phyloP scores from a whole-genome alignment of 768 basidiomycete species.

The Trametes punicea region DNA sequence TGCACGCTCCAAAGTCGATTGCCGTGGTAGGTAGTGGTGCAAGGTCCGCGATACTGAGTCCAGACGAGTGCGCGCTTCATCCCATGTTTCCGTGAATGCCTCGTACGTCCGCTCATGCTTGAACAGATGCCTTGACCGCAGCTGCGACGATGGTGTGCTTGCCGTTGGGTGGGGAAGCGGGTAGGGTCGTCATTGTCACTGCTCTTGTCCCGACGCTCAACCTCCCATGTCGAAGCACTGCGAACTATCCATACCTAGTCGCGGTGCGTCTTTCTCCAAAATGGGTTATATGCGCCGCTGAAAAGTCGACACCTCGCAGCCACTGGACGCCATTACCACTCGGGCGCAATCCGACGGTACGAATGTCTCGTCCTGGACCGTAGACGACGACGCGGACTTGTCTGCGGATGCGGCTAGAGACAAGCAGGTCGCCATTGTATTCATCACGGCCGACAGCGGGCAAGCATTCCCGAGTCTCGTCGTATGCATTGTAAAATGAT shows the following conservation, averaged over 20 bases:
- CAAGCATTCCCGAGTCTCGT: neutral
- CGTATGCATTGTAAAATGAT: neutral
- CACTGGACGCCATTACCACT: conserved; percentile 41
- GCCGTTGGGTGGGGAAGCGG: conserved; percentile 53
- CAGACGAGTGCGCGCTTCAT: conserved; percentile 43
- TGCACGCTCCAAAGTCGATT: conserved; percentile 45
- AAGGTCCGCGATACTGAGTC: conserved; percentile 48
- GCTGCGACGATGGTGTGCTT: conserved; percentile 59
- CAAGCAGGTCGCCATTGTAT: conserved; percentile 52
- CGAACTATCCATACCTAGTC: conserved; percentile 49
- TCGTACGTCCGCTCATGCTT: neutral
- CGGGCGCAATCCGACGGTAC: conserved; percentile 35
- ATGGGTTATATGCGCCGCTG: neutral
- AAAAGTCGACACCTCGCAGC: conserved; percentile 17
- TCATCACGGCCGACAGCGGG: conserved; percentile 43
- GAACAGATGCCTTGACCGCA: conserved; percentile 47
- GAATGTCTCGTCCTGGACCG: conserved; percentile 40
- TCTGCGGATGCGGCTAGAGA: conserved; percentile 44
- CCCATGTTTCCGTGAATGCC: neutral
- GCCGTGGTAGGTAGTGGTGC: conserved; percentile 55
- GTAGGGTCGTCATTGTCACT: conserved; percentile 4
- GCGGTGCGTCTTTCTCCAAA: conserved; percentile 29
- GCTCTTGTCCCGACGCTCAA: neutral
- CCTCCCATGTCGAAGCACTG: conserved; percentile 36
- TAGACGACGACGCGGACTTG: conserved; percentile 47